A percentile compares a stretch with the other conserved stretches of the same genome.
Conservation (phyloP, 768 basidiomycete genomes). For the Russula virescens region DNA sequence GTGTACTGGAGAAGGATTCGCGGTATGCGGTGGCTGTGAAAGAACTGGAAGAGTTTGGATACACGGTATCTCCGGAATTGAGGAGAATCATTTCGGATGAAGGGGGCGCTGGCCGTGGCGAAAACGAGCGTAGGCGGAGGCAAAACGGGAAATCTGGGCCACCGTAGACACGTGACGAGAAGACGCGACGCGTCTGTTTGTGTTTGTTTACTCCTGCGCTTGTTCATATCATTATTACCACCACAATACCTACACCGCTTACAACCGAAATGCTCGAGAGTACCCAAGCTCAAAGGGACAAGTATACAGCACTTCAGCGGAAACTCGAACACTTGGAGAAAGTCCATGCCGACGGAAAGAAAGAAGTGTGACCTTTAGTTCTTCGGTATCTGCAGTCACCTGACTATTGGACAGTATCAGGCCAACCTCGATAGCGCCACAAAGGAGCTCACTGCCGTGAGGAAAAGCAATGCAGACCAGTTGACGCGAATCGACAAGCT, state of each 20-base stretch:
- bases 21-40: slow-evolving; percentile 60
- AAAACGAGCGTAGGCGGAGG: not conserved
- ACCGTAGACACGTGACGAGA: slow-evolving; percentile 3
- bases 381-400: slow-evolving; percentile 9
- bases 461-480: slow-evolving; percentile 45
- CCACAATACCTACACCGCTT: not conserved
- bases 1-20: slow-evolving; percentile 48
- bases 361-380: slow-evolving; percentile 42
- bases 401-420: slow-evolving; percentile 43
- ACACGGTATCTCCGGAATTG: slow-evolving; percentile 34
- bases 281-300: slow-evolving; percentile 32
- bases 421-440: slow-evolving; percentile 54
- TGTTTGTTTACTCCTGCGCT: slow-evolving; percentile 3
- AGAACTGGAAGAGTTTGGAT: slow-evolving; percentile 65
- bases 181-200: slow-evolving; percentile 20
- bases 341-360: slow-evolving; percentile 62
- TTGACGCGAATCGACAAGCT: slow-evolving; percentile 52
- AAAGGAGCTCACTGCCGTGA: slow-evolving; percentile 46
- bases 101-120: slow-evolving; percentile 11
- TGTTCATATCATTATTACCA: not conserved
- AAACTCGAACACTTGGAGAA: slow-evolving; percentile 61
- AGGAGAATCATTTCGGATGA: slow-evolving; percentile 29
- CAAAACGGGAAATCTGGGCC: too few species aligned
- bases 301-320: slow-evolving; percentile 50
- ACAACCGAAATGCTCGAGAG: slow-evolving; percentile 5